A percentile compares a stretch with the other conserved stretches of the same genome.
Conservation (phyloP, 257 asterid genomes). For the Lycium ferocissimum region DNA sequence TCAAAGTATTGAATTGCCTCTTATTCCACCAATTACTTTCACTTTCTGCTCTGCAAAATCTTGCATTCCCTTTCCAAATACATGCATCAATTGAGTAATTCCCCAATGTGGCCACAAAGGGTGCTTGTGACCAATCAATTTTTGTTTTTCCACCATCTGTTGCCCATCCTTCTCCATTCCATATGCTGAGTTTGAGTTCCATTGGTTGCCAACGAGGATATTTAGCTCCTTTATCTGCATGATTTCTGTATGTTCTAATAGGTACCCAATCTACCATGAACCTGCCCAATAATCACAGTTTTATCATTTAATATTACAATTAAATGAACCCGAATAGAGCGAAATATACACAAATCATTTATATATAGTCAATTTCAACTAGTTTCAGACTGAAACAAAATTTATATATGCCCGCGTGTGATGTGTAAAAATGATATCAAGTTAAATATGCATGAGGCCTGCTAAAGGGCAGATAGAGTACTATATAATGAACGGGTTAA, state of each 20-base stretch:
- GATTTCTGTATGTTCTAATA: slow-evolving; percentile 82
- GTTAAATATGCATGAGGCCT: neutral
- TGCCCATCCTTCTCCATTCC: slow-evolving; percentile 90
- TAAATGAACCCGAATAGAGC: neutral
- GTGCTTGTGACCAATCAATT: slow-evolving; percentile 74
- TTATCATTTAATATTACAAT: neutral
- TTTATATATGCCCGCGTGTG: neutral
- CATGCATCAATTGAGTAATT: slow-evolving; percentile 71
- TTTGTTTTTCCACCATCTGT: slow-evolving; percentile 67
- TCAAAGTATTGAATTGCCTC: slow-evolving; percentile 48
- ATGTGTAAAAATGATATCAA: neutral
- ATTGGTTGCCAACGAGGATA: slow-evolving; percentile 70
- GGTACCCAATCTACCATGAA: slow-evolving; percentile 96
- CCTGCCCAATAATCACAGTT: slow-evolving; percentile 39
- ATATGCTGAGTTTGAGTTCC: slow-evolving; percentile 55
- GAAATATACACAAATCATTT: no score
- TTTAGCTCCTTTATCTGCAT: slow-evolving; percentile 69
- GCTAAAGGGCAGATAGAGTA: neutral
- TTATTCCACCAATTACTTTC: slow-evolving; percentile 79
- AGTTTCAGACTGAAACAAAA: no score
- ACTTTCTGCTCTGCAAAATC: slow-evolving; percentile 49
- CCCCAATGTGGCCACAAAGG: slow-evolving; percentile 63
- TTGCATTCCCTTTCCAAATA: slow-evolving; percentile 62
- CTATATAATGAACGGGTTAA: slow-evolving; percentile 5
- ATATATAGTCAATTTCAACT: no score